These are phyloP conservation scores for Fusarium odoratissimum DNA, from an alignment of 2,329 filamentous ascomycete species.

Conservation along the genomic window DNA sequence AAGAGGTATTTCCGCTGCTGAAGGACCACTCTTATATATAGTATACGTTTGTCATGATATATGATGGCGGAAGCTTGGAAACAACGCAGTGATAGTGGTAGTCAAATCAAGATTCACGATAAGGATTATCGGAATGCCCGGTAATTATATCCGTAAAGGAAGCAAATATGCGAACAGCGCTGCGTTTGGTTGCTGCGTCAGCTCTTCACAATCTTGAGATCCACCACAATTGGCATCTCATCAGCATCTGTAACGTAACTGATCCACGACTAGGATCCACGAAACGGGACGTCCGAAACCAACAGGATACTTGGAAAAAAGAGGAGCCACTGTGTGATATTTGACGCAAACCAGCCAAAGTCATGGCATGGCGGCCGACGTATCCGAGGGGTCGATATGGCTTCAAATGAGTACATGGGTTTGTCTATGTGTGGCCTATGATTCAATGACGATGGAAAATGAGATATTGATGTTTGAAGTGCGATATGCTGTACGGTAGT, in stretches of 20 bases:
- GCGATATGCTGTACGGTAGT: conserved; percentile 10
- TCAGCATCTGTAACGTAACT: conserved; percentile 11
- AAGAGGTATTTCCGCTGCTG: conserved; percentile 90
- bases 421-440: not conserved
- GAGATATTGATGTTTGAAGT: conserved; percentile 8
- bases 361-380: conserved; percentile 17
- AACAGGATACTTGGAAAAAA: conserved; percentile 28
- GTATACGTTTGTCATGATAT: conserved; percentile 15
- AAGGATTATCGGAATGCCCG: not conserved
- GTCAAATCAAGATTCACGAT: conserved; percentile 14
- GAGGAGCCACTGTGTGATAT: conserved; percentile 25
- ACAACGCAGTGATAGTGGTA: not conserved
- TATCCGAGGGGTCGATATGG: conserved; percentile 10
- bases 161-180: not conserved
- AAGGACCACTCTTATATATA: conserved; percentile 12
- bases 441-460: conserved; percentile 15
- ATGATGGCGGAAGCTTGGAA: not conserved
- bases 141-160: conserved; percentile 5
- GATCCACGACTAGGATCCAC: conserved; percentile 22
- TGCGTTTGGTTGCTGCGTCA: not conserved
- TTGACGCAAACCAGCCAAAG: conserved; percentile 12
- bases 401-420: not conserved
- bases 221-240: conserved; percentile 5
- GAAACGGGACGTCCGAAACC: conserved; percentile 20
- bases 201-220: conserved; percentile 5